phyloP scores from a whole-genome alignment of 2,329 filamentous ascomycete species.

The Monilinia laxa region DNA sequence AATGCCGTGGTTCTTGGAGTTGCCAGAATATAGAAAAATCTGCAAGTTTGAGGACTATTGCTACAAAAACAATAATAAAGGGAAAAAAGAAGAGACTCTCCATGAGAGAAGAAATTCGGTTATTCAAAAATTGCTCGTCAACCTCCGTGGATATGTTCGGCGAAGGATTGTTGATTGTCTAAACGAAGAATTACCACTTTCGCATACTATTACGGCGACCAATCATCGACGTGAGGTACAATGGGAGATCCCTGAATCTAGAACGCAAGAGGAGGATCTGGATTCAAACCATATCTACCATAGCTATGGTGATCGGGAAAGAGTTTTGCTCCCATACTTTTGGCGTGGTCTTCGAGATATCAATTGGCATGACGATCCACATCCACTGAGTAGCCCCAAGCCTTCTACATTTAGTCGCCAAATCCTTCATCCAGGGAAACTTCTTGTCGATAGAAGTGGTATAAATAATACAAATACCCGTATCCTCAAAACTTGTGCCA shows the following conservation, averaged over 20 bases:
- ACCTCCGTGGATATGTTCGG: conserved; percentile 22
- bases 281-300: conserved; percentile 4
- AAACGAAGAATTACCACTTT: background rate
- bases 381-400: background rate
- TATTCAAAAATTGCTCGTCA: conserved; percentile 10
- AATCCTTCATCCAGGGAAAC: background rate
- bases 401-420: background rate
- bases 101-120: conserved; percentile 16
- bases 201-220: background rate
- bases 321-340: conserved; percentile 18
- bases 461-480: background rate
- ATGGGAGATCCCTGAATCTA: background rate
- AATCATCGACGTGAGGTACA: conserved; percentile 1
- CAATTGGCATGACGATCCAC: conserved; percentile 1
- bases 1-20: conserved; percentile 44
- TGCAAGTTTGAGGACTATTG: conserved; percentile 28
- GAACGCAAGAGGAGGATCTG: background rate
- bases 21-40: conserved; percentile 40
- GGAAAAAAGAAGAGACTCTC: background rate
- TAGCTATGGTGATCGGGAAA: conserved; percentile 1
- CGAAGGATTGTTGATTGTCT: conserved; percentile 16
- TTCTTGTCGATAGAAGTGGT: background rate
- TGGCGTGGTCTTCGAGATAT: conserved; percentile 10
- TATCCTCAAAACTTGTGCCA: background rate
- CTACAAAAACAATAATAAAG: conserved; percentile 9